Base-by-base conservation (phyloP, 192 early-diverging fungal species). In the Gorgonomyces haynaldii region DNA sequence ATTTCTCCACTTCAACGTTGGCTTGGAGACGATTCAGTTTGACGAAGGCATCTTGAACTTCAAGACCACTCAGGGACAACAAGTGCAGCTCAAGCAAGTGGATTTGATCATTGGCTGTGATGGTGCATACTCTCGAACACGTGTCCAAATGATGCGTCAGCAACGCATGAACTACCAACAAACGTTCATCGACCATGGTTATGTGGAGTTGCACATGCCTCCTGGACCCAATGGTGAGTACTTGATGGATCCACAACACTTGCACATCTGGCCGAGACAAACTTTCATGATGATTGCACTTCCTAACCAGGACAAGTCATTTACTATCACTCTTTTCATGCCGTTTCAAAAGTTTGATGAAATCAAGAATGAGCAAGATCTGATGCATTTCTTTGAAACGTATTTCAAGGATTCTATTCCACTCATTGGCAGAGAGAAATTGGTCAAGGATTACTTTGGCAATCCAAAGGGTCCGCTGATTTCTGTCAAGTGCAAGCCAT, bases 221-320 rank as follows among this genome's bases (percentile, higher is more conserved):
- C 74, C 94, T 3, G 58, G 35, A 31, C 50, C 64, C 4, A 64
- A 55, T 19, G 78, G 73, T n/a, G 73, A 81, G 10, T 95, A 82
- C 66, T 78, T 77, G 13, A 84, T 98, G 76, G 78, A 85, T 54
- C 81, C 88, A 1, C 74, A 89, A 56, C 91, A 95, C 45, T 70
- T 98, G 42, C 94, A 98, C 61, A 98, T 98, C 49, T 98, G 94
- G 94, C 94, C 94, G 5, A 72, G 86, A 6, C 81, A 91, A 46
- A 83, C 84, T 12, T 95, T 90, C 49, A 98, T 98, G 94, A 75
- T 98, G 64, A 98, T 98, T 62, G 94, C 94, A 0, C 74, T 98
- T 38, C 91, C 94, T 27, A 98, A 98, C 66, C 71, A 72, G 44
- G 85, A 94, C 72, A 79, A 81, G 39, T 82, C 91, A 0, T 98